Evolutionary conservation across 805 yeast genomes (phyloP), one percentile per base, ranked within the genome.

Genomic region (Saturnispora halmiae): DNA sequence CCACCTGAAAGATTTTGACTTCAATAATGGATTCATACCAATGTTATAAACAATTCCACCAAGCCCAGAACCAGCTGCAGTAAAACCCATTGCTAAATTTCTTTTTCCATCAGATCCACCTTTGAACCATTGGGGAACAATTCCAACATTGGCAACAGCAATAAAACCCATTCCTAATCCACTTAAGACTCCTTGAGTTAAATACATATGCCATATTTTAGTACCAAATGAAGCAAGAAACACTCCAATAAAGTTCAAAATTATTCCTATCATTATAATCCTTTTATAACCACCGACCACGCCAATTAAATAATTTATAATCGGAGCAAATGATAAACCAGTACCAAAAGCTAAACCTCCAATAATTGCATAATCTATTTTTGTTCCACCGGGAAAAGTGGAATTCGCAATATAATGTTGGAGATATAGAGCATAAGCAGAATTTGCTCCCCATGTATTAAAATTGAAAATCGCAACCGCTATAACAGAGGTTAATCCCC

Each of bases 381-480:
- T 70, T 0, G 67, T 54, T 0, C 80, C 79, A 3, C 79, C 83
- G 0, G 62, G 59, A 47, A 76, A 79, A 0, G 67, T 60, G 31
- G 70, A 57, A 40, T 69, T 53, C 31, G 70, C 67, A 19, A 79
- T 46, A 51, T 77, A 82, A 46, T 66, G 68, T 1, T 81, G 68
- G 19, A 80, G 60, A 47, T 76, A 79, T 4, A 82, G 69, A 21
- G 85, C 80, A 52, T 69, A 82, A 4, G 78, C 80, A 5, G 75
- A 63, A 47, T 79, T 80, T 48, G 80, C 70, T 10, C 92, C 90
- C 88, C 88, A 82, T 0, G 84, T 72, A 29, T 71, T 64, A 48
- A 76, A 70, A 55, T 76, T 73, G 31, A 75, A 60, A 4, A 75
- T 38, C 21, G 67, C 60, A 4, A 73, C 69, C 13, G 77, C 73